Evolutionary conservation across 228 moss, liverwort and hornwort genomes (phyloP), one percentile per base, ranked within the genome.

Genomic region (Sphagnum magellanicum): DNA sequence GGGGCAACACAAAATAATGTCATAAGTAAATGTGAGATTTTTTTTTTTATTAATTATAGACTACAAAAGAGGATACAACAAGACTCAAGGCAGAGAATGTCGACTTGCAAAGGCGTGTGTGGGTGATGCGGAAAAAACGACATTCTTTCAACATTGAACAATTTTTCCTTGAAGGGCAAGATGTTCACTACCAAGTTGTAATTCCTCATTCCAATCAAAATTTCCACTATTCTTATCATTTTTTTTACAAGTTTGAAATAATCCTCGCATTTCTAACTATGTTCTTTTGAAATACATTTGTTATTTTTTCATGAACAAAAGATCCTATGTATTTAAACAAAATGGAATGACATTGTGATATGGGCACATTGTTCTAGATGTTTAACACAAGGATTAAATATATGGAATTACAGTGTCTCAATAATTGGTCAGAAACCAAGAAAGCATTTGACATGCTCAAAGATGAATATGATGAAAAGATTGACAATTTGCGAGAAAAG

Each of bases 131-230:
- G 14, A 86, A 79, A 77, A 93, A 88, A 65, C 74, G 80, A 53
- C 81, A 79, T 11, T 73, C 82, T 16, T 68, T 74, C 52, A 79
- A 81, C 63, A 67, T 82, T 50, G 88, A 87, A 79, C 86, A 85
- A 46, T 89, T 91, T 72, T 75, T 87, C 67, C 66, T 89, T 17
- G 97, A 90, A 83, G 97, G 91, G 71, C 91, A 97, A 80, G 88
- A 91, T 1, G 83, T 79, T 63, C 51, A 73, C 63, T 90, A 93
- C 79, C 73, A 77, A 68, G 87, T 86, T 84, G 92, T 92, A 84
- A 73, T 78, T 64, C 61, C 52, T 72, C 70, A 46, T 76, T 72
- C 63, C 48, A 49, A 60, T 53, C 49, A 50, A 8, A 50, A 50
- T 50, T 16, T n/a, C 14, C 46, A 58, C 50, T 53, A 53, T 14